Percentiles rank a stretch among this genome's conserved stretches.
phyloP scores from a whole-genome alignment of 2,329 filamentous ascomycete species.

The Aureobasidium sp. region DNA sequence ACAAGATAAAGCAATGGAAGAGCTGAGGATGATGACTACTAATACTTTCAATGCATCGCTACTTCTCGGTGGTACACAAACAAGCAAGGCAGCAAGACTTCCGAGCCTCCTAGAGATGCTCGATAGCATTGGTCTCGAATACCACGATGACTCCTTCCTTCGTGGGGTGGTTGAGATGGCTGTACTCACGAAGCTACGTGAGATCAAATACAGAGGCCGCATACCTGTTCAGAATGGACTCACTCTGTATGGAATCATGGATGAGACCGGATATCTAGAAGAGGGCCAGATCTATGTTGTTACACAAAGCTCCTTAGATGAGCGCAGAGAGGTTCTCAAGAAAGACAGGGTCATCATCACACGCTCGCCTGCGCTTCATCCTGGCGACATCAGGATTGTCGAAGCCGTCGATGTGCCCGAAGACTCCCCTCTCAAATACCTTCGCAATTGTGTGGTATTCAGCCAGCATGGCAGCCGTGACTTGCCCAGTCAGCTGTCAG shows the following conservation, averaged over 20 bases:
- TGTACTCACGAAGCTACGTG: constrained; percentile 62
- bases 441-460: constrained; percentile 73
- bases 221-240: constrained; percentile 64
- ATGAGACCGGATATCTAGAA: constrained; percentile 63
- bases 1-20: constrained; percentile 56
- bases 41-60: constrained; percentile 55
- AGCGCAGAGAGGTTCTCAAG: constrained; percentile 26
- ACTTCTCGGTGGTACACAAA: constrained; percentile 57
- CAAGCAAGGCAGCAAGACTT: constrained; percentile 56
- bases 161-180: constrained; percentile 63
- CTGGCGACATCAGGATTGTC: constrained; percentile 68
- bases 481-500: constrained; percentile 69
- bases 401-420: constrained; percentile 52
- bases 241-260: constrained; percentile 78
- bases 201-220: constrained; percentile 70
- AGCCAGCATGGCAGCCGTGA: constrained; percentile 65
- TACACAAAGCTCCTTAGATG: constrained; percentile 37
- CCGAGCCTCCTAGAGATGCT: constrained; percentile 57
- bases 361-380: constrained; percentile 73
- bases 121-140: constrained; percentile 51
- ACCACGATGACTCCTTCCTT: constrained; percentile 62
- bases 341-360: constrained; percentile 56
- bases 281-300: constrained; percentile 64
- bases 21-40: constrained; percentile 53
- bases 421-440: constrained; percentile 52